Evolutionary conservation across 1,139 yeast genomes (phyloP).

Genomic region (Blastobotrys apis): DNA sequence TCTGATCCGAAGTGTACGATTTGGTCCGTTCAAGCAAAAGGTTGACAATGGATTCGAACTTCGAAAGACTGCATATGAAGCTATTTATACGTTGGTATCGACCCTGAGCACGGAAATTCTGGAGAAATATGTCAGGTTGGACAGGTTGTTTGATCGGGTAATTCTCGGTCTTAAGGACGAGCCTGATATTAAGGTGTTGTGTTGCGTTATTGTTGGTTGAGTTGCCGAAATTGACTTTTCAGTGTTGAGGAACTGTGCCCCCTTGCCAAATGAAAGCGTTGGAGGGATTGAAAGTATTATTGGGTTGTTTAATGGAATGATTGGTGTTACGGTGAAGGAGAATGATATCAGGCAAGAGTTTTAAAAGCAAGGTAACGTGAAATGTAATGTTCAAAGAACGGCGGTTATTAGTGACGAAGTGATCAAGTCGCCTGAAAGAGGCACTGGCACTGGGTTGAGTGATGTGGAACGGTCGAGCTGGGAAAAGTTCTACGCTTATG

Average conservation of each 20-base stretch:
- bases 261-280: constrained; percentile 7
- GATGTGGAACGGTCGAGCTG: constrained; percentile 26
- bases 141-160: constrained; percentile 34
- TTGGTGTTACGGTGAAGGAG: constrained; percentile 42
- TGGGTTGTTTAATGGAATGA: constrained; percentile 33
- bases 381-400: constrained; percentile 28
- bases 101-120: constrained; percentile 26
- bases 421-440: constrained; percentile 15
- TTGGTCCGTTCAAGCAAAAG: constrained; percentile 85
- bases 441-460: constrained; percentile 18
- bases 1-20: constrained; percentile 63
- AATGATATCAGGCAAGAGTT: constrained; percentile 49
- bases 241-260: constrained; percentile 13
- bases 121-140: constrained; percentile 31
- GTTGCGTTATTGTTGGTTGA: constrained; percentile 39
- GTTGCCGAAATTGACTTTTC: constrained; percentile 31
- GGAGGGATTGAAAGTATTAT: constrained; percentile 23
- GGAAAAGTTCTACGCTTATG: constrained; percentile 16
- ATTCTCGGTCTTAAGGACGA: constrained; percentile 41
- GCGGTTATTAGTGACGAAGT: constrained; percentile 25
- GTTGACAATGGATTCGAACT: constrained; percentile 75
- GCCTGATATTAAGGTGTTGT: constrained; percentile 43
- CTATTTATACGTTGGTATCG: constrained; percentile 52
- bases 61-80: constrained; percentile 69
- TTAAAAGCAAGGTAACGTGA: constrained; percentile 42